Base-by-base conservation (phyloP, 2,329 filamentous ascomycete species). In the Claviceps pazoutovae region DNA sequence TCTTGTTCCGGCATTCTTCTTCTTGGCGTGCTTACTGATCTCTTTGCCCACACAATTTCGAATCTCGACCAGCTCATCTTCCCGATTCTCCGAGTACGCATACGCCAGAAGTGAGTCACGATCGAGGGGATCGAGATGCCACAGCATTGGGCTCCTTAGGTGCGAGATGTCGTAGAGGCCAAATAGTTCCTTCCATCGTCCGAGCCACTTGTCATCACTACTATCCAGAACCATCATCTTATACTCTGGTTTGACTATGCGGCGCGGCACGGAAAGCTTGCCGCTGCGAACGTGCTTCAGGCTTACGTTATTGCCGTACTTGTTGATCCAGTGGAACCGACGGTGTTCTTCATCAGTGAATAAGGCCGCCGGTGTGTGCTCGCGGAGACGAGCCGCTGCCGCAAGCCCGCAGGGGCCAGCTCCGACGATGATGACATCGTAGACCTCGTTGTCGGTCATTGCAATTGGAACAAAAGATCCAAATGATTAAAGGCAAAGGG, bases 261-360 rank as follows among this genome's bases (percentile, higher is more conserved):
- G 51, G 1, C 46, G 51, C 0, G 55, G 50, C 21, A 49, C 50
- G 3, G 50, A 62, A 43, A 59, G 53, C 57, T 67, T 68, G 51
- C 66, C 56, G 48, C 62, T 60, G 54, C 66, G 60, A n/a, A 66
- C 61, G 21, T 68, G 61, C 52, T 80, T 82, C 55, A 83, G 70
- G 7, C 73, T 72, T 64, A 81, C 78, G 34, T 78, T 76, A 30
- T 73, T 73, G 30, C 75, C 74, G 60, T 87, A 78, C 52, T 81
- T 83, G 53, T 74, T 75, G 52, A 88, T 82, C 83, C 85, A 89
- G 64, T 86, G 80, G 62, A 86, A 91, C n/a, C 86, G 75, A 43
- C 83, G 80, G 60, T 91, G 86, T 61, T 91, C 87, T 57, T 87
- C 84, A 61, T 91, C 86, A 0, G 86, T 90, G 66, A 91, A 91